phyloP scores from a whole-genome alignment of 495 filamentous ascomycete genomes.

The Penicillium waksmanii region DNA sequence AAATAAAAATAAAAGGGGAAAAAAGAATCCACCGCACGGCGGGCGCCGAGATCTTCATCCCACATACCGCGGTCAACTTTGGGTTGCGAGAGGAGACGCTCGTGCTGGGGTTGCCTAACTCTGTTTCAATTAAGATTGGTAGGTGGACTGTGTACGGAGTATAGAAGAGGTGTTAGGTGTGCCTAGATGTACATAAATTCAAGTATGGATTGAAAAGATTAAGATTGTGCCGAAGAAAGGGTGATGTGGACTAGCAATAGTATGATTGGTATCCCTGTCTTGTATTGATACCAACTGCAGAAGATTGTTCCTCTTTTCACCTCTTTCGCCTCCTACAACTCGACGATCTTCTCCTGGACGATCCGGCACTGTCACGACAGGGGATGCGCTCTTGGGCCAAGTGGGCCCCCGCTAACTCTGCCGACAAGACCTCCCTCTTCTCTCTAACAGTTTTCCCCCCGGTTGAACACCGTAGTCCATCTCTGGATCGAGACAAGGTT shows the following conservation, averaged over 20 bases:
- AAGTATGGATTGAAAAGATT: not conserved
- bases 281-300: not conserved
- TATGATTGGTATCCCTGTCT: not conserved
- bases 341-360: conserved; percentile 14
- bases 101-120: conserved; percentile 15
- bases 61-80: conserved; percentile 12
- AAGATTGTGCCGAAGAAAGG: not conserved
- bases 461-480: not conserved
- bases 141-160: not conserved
- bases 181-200: too few species aligned
- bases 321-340: not conserved
- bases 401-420: conserved; percentile 27
- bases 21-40: conserved; percentile 21
- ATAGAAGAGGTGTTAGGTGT: not conserved
- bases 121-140: conserved; percentile 5
- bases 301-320: not conserved
- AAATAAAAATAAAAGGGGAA: conserved; percentile 13
- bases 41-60: conserved; percentile 34
- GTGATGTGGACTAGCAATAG: not conserved
- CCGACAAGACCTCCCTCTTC: conserved; percentile 17
- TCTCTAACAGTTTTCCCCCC: not conserved
- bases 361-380: conserved; percentile 15
- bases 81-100: conserved; percentile 4
- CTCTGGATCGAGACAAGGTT: conserved; percentile 27
- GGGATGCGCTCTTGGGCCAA: conserved; percentile 13